Evolutionary conservation across 2,329 filamentous ascomycete genomes (phyloP), one percentile per base, ranked within the genome.

Genomic region (Colletotrichum gigasporum): DNA sequence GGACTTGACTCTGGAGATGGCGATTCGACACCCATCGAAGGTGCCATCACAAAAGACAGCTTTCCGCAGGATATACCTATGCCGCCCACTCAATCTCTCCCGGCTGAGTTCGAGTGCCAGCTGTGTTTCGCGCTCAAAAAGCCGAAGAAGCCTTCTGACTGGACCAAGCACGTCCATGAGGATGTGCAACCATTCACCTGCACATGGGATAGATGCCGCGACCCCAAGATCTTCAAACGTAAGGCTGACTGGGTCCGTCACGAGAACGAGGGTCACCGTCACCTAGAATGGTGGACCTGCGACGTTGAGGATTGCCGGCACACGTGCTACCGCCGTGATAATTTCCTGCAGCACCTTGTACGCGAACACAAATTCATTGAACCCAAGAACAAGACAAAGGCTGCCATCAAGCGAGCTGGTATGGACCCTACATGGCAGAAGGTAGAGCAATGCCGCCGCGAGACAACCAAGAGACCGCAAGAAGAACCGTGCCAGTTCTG

Each of bases 241-340:
- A 97, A 97, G 78, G 94, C 94, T 12, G 94, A 97, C 74, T 97
- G 94, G 94, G 93, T 97, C 20, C 87, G 94, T 28, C 94, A 97
- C 72, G 94, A 97, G 74, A 97, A 95, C 70, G 94, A 97, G 77
- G 89, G 91, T 24, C 94, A 97, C 74, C 87, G 94, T 22, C 93
- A 96, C 68, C 81, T 97, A 3, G 94, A 97, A 72, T 96, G 92
- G 89, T 97, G 94, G 94, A 89, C 86, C 5, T 97, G 94, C 73
- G 89, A 92, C 65, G 86, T 94, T 18, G 86, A 90, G 4, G 93
- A 95, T 67, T 97, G 94, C 76, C 85, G 82, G 8, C 94, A 97
- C 74, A 87, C 84, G 3, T 97, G 94, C 79, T 96, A 90, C 75
- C 89, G 94, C 28, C 93, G 94, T 66, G 92, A 97, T 75, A 97